Evolutionary conservation across 208 protist genomes (phyloP).

Genomic region (Trypanosoma caninum): DNA sequence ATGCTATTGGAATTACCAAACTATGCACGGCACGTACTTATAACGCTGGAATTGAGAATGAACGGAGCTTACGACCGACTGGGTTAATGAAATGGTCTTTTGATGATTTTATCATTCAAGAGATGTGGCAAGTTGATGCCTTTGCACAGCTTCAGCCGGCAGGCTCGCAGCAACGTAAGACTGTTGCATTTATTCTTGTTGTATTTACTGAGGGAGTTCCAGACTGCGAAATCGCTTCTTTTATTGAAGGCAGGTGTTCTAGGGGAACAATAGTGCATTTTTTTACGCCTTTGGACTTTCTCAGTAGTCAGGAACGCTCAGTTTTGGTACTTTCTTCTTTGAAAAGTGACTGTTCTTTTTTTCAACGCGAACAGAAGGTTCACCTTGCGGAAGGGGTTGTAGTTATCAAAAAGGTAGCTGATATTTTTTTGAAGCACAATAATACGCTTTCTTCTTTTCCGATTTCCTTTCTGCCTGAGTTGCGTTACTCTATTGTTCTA

Average conservation of each 20-base stretch:
- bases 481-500: conserved; percentile 66
- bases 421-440: conserved; percentile 17
- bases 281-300: conserved; percentile 68
- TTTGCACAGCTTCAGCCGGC: not conserved
- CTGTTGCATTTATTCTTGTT: conserved; percentile 31
- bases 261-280: conserved; percentile 44
- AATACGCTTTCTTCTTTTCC: conserved; percentile 31
- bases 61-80: conserved; percentile 29
- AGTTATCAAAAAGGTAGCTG: conserved; percentile 27
- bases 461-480: conserved; percentile 38
- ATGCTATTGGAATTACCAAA: conserved; percentile 63
- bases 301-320: conserved; percentile 32
- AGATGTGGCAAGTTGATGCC: conserved; percentile 33
- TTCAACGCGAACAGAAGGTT: conserved; percentile 7
- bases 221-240: conserved; percentile 28
- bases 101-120: conserved; percentile 77
- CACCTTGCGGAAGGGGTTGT: conserved; percentile 29
- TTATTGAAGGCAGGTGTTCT: conserved; percentile 21
- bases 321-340: conserved; percentile 8
- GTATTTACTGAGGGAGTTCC: conserved; percentile 71
- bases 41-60: not conserved
- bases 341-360: not conserved
- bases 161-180: not conserved
- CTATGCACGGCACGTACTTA: conserved; percentile 9
- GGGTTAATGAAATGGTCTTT: conserved; percentile 86